A percentile compares a stretch with the other conserved stretches of the same genome.
phyloP scores from a whole-genome alignment of 768 basidiomycete genomes.

The Pleurotus djamor region DNA sequence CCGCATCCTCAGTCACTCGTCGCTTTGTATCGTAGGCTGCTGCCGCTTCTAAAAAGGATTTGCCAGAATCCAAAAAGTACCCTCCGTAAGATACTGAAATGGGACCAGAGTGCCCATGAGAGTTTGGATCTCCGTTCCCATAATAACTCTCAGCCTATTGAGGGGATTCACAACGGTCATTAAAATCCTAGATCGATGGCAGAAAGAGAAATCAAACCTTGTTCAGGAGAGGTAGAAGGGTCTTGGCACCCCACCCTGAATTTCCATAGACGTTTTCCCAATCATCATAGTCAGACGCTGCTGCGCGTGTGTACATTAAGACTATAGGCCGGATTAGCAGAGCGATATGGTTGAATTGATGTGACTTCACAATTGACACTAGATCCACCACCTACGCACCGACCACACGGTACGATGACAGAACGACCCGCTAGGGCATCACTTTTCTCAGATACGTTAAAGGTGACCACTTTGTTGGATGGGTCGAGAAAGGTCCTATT shows the following conservation, averaged over 20 bases:
- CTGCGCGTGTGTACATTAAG: slow-evolving; percentile 16
- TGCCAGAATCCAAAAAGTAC: neutral
- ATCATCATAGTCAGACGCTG: slow-evolving; percentile 19
- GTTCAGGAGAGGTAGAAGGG: slow-evolving; percentile 19
- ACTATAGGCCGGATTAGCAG: slow-evolving; percentile 4
- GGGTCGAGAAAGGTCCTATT: slow-evolving; percentile 27
- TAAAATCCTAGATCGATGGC: neutral
- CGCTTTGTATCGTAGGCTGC: neutral
- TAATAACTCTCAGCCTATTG: no score
- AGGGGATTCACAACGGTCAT: no score
- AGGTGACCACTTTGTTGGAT: slow-evolving; percentile 25
- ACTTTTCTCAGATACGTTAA: slow-evolving; percentile 24
- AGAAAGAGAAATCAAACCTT: slow-evolving; percentile 14
- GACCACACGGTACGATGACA: slow-evolving; percentile 25
- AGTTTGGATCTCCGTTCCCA: slow-evolving; percentile 6
- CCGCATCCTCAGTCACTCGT: neutral
- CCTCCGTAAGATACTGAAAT: slow-evolving; percentile 18
- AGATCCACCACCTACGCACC: slow-evolving; percentile 41
- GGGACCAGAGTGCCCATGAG: slow-evolving; percentile 33
- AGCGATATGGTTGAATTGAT: no score
- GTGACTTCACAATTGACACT: slow-evolving; percentile 27
- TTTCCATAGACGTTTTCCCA: slow-evolving; percentile 18
- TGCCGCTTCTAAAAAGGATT: slow-evolving; percentile 1
- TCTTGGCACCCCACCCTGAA: slow-evolving; percentile 21
- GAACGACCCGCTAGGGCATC: slow-evolving; percentile 25